These are phyloP conservation scores for Phytophthora rubi DNA, from an alignment of 352 stramenopile genomes.

Conservation along the genomic window DNA sequence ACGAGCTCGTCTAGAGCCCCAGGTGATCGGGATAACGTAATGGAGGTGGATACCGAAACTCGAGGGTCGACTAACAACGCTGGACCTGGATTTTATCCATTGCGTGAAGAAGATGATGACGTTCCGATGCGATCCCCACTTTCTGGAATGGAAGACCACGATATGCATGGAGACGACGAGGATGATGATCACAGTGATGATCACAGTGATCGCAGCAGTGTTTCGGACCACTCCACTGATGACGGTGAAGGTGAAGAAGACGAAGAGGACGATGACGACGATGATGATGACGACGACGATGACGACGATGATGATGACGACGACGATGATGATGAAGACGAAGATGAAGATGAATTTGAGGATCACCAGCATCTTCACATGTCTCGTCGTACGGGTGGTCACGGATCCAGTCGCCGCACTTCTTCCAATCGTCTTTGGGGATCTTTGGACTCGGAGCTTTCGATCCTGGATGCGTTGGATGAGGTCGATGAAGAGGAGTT, in stretches of 20 bases:
- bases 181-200: constrained; percentile 60
- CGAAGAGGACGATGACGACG: constrained; percentile 76
- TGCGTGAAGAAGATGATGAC: constrained; percentile 53
- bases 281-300: constrained; percentile 64
- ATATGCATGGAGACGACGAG: constrained; percentile 59
- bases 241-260: constrained; percentile 55
- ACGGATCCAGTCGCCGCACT: constrained; percentile 40
- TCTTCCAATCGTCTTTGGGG: constrained; percentile 64
- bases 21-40: constrained; percentile 11
- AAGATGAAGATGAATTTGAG: constrained; percentile 69
- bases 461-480: constrained; percentile 74
- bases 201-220: constrained; percentile 66
- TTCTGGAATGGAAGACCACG: constrained; percentile 55
- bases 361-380: constrained; percentile 65
- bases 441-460: constrained; percentile 73
- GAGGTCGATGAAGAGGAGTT: constrained; percentile 88
- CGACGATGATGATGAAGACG: constrained; percentile 58
- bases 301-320: constrained; percentile 73
- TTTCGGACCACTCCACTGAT: constrained; percentile 59
- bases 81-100: constrained; percentile 26
- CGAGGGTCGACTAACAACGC: constrained; percentile 6
- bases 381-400: constrained; percentile 44
- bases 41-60: constrained; percentile 30
- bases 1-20: neutral
- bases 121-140: constrained; percentile 67